These are phyloP conservation scores for Ambrosiella beaveri DNA, from an alignment of 2,329 filamentous ascomycete genomes.

Conservation along the genomic window DNA sequence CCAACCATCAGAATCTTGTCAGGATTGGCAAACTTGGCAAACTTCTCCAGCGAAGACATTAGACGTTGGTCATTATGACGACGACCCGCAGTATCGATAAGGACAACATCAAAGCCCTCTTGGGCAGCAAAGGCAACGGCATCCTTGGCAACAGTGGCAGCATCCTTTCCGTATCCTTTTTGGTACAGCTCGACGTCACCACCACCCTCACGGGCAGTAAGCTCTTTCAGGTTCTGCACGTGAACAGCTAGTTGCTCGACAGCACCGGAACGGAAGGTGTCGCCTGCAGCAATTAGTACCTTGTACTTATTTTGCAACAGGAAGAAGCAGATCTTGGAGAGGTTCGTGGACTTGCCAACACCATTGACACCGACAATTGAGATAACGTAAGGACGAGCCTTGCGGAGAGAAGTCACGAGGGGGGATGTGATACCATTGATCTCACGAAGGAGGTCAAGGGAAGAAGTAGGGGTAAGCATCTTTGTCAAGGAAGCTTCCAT, in stretches of 20 bases:
- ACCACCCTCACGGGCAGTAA: conserved; percentile 59
- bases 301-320: conserved; percentile 92
- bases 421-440: conserved; percentile 65
- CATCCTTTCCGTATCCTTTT: conserved; percentile 95
- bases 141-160: conserved; percentile 85
- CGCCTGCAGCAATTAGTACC: conserved; percentile 82
- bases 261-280: conserved; percentile 92
- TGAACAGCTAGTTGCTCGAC: conserved; percentile 95
- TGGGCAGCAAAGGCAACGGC: conserved; percentile 66
- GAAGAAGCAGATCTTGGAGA: conserved; percentile 97
- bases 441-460: conserved; percentile 82
- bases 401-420: conserved; percentile 42
- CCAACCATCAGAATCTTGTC: conserved; percentile 98
- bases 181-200: conserved; percentile 83
- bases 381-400: conserved; percentile 77
- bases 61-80: conserved; percentile 89
- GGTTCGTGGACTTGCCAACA: conserved; percentile 92
- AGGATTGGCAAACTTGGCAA: conserved; percentile 85
- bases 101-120: conserved; percentile 73
- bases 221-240: conserved; percentile 79
- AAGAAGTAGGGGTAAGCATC: conserved; percentile 90
- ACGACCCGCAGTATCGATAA: conserved; percentile 90
- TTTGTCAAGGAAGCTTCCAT: conserved; percentile 88
- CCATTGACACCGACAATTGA: conserved; percentile 97
- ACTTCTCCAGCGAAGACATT: conserved; percentile 95